Base-by-base conservation (phyloP, 192 early-diverging fungal species). In the Backusella parvicylindrica region DNA sequence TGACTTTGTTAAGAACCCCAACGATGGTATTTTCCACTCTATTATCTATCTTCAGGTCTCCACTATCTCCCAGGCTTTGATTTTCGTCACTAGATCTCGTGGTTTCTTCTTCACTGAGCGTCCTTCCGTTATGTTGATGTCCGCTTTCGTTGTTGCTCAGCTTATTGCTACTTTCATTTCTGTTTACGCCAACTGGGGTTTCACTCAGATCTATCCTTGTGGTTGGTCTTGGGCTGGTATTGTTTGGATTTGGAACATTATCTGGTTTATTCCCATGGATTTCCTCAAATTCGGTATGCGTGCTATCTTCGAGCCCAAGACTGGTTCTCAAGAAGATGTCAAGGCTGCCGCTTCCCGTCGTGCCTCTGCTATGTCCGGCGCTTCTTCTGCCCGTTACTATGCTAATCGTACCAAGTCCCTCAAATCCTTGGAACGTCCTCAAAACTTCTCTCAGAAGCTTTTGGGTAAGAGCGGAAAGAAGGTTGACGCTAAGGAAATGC, bases 1-100 rank as follows among this genome's bases (percentile, higher is more conserved):
- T 56, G 31, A 53, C n/a, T n/a, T n/a, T 68, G 78, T 76, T 23
- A 80, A 83, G 77, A 84, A 84, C 74, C 21, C 77, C 64, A 91
- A 93, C 89, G 81, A 91, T 80, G 82, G 77, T 72, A 83, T 87
- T 67, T 70, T 89, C 65, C 91, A 94, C 84, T 91, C 92, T 73
- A 83, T 94, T 77, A 88, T 94, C 83, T 94, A 94, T 84, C 81
- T 94, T 68, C 91, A 94, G 81, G 90, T 94, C 31, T 92, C 92
- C 43, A 91, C 89, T 73, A 84, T 91, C 69, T 91, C 92, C 77
- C 92, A 94, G 83, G 90, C 83, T 66, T 86, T 94, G 74, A 94
- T 94, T 80, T 94, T 94, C 77, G 83, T 91, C 47, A 94, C 92
- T 23, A 89, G 92, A 68, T 87, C 90, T 37, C 90, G 89, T 77